Conservation (phyloP, 2,329 filamentous ascomycete genomes). For the Curvularia verruculosa region DNA sequence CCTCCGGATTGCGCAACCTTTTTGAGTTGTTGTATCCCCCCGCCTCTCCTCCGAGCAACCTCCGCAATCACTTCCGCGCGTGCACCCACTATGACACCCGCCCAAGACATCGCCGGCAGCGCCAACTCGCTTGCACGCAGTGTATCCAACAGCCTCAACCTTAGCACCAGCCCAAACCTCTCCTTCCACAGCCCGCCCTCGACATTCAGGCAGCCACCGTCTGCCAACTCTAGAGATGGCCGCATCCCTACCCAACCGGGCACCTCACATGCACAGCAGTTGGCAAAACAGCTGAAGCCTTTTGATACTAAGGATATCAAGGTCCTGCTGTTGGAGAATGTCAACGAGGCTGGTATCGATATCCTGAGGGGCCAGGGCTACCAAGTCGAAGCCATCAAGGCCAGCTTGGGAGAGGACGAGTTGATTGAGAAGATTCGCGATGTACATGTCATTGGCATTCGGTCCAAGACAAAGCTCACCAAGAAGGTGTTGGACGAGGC, state of each 20-base stretch:
- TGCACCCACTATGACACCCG: conserved; percentile 42
- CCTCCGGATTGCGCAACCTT: conserved; percentile 21
- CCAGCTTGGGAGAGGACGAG: conserved; percentile 86
- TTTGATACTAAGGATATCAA: conserved; percentile 97
- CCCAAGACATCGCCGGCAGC: conserved; percentile 46
- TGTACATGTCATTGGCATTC: conserved; percentile 96
- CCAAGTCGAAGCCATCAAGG: conserved; percentile 91
- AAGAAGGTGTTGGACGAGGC: conserved; percentile 84
- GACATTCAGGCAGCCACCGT: conserved; percentile 55
- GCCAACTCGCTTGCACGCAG: conserved; percentile 50
- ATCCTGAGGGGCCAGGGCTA: conserved; percentile 88
- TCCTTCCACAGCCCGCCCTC: conserved; percentile 76
- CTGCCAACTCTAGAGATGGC: conserved; percentile 47
- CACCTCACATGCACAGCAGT: conserved; percentile 42
- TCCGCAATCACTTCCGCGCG: conserved; percentile 28
- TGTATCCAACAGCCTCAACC: conserved; percentile 65
- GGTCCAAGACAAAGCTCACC: conserved; percentile 95
- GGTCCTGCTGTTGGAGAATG: conserved; percentile 92
- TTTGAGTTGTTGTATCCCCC: conserved; percentile 28
- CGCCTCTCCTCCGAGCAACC: conserved; percentile 21
- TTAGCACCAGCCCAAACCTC: conserved; percentile 76
- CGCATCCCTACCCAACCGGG: conserved; percentile 38
- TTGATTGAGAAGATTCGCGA: conserved; percentile 98
- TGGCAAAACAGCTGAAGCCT: conserved; percentile 82
- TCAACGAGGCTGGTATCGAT: conserved; percentile 86